phyloP scores from a whole-genome alignment of 192 early-diverging fungal species.

The Mortierella claussenii region DNA sequence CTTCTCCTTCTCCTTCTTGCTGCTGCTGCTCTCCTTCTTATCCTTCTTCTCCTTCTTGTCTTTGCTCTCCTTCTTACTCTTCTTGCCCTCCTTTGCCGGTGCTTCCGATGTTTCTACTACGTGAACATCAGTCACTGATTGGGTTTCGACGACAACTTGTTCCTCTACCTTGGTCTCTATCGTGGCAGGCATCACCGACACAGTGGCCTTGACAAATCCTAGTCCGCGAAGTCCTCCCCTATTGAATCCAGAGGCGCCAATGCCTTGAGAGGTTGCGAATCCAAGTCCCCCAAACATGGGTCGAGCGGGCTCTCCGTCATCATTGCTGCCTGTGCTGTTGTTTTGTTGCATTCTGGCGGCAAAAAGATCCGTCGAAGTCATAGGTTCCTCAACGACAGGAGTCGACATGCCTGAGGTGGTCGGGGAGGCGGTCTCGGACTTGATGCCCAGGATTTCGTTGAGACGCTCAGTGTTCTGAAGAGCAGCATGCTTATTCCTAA shows the following conservation, averaged over 20 bases:
- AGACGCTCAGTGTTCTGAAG: constrained; percentile 55
- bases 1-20: constrained; percentile 40
- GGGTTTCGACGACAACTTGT: constrained; percentile 9
- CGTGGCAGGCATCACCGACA: constrained; percentile 47
- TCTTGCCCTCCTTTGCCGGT: constrained; percentile 18
- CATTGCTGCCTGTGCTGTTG: constrained; percentile 1
- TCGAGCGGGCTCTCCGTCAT: constrained; percentile 23
- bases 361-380: constrained; percentile 44
- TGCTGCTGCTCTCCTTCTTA: constrained; percentile 10
- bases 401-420: constrained; percentile 47
- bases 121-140: background rate
- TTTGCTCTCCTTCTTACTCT: constrained; percentile 14
- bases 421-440: constrained; percentile 49
- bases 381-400: constrained; percentile 33
- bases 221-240: constrained; percentile 40
- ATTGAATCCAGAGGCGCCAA: constrained; percentile 37
- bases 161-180: constrained; percentile 47
- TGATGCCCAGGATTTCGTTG: constrained; percentile 67
- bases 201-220: constrained; percentile 50
- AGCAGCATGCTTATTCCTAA: constrained; percentile 61
- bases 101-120: background rate
- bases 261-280: constrained; percentile 32
- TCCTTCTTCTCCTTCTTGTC: constrained; percentile 25
- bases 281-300: constrained; percentile 47
- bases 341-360: constrained; percentile 43